Evolutionary conservation across 1,284 basidiomycete species (phyloP).

Genomic region (Lignosus rhinocerotis): DNA sequence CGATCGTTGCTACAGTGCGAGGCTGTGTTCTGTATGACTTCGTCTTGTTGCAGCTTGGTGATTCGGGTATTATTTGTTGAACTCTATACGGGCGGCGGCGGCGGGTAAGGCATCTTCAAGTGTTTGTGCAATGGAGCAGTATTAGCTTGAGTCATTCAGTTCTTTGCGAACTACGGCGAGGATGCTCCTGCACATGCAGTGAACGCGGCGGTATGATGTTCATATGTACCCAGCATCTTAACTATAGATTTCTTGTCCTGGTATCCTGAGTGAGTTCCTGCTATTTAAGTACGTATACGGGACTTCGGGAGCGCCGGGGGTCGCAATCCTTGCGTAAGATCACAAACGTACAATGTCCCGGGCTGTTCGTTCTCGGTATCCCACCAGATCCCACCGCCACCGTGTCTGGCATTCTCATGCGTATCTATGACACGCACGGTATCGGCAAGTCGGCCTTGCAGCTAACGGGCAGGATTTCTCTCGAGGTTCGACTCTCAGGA

Average conservation of each 20-base stretch:
- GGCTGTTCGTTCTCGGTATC: background rate
- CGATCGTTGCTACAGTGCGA: constrained; percentile 9
- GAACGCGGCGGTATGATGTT: no score
- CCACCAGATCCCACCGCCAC: background rate
- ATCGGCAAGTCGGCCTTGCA: background rate
- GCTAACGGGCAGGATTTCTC: no score
- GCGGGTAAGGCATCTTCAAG: background rate
- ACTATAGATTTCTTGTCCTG: no score
- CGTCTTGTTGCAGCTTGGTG: constrained; percentile 3
- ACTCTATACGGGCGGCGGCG: background rate
- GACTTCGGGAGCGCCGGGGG: background rate
- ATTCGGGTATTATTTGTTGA: constrained; percentile 2
- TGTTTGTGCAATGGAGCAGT: background rate
- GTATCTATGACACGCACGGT: background rate
- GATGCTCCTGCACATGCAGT: no score
- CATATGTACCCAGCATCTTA: no score
- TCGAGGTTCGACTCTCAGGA: no score
- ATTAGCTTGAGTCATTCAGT: no score
- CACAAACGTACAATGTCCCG: background rate
- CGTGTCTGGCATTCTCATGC: background rate
- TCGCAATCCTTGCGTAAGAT: constrained; percentile 23
- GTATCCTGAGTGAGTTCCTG: no score
- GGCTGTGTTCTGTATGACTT: background rate
- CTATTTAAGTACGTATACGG: no score
- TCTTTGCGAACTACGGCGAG: no score